Evolutionary conservation across 306 rosid species (phyloP).

Genomic region (Spatholobus suberectus): DNA sequence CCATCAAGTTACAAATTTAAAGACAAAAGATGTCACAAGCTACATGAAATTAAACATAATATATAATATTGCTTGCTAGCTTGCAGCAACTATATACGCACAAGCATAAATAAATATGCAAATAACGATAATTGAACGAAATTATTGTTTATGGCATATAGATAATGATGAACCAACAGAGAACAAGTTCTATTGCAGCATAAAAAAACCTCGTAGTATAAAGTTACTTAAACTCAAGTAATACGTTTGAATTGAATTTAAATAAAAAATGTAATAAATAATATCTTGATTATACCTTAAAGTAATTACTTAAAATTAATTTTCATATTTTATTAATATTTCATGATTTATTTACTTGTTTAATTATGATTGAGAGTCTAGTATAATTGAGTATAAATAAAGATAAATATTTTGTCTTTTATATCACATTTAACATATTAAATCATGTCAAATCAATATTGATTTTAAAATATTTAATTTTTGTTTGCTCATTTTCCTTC

Average conservation of each 20-base stretch:
- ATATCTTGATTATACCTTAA: too few relatives aligned
- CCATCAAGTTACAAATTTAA: slow-evolving; percentile 26
- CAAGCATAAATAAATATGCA: background rate
- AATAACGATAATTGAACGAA: background rate
- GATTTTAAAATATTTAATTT: background rate
- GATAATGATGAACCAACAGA: background rate
- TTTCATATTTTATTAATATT: too few relatives aligned
- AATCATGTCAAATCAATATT: background rate
- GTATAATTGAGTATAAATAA: too few relatives aligned
- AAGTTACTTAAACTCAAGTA: too few relatives aligned
- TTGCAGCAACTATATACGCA: background rate
- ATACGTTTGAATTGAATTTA: too few relatives aligned
- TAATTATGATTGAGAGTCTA: background rate
- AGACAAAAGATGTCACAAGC: slow-evolving; percentile 12
- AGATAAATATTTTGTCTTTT: background rate
- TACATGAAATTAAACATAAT: background rate
- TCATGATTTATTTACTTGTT: background rate
- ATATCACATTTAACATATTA: background rate
- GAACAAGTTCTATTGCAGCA: background rate
- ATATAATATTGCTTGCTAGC: slow-evolving; percentile 34
- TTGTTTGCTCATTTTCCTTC: background rate
- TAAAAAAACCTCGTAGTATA: too few relatives aligned
- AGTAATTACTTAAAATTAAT: background rate
- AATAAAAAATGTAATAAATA: too few relatives aligned
- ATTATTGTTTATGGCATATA: background rate